Conservation (phyloP, 1,139 yeast species). For the Candida sp. region DNA sequence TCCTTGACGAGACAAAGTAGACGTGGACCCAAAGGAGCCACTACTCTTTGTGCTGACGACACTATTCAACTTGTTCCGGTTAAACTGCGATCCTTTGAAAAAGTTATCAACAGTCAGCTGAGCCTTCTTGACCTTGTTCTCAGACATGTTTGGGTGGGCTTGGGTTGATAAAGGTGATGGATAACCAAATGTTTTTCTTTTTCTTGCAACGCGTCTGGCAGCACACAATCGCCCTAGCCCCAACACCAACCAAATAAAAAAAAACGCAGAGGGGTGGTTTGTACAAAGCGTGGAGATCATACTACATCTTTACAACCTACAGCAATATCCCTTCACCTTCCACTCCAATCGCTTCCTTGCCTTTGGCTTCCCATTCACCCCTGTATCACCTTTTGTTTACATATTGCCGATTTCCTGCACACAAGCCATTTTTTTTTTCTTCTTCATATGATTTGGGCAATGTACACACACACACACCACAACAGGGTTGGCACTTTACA, state of each 20-base stretch:
- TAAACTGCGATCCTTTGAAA: not conserved
- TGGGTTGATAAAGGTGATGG: not conserved
- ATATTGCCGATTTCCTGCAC: not conserved
- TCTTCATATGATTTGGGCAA: not conserved
- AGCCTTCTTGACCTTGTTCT: not conserved
- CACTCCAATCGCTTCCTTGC: too few species aligned
- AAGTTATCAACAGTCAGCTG: not conserved
- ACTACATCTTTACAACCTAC: too few species aligned
- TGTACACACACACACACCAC: not conserved
- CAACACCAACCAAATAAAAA: too few species aligned
- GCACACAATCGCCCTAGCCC: too few species aligned
- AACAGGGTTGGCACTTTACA: not conserved
- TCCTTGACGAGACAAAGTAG: not conserved
- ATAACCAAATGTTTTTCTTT: too few species aligned
- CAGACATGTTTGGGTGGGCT: not conserved
- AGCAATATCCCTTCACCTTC: too few species aligned
- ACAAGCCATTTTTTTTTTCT: not conserved
- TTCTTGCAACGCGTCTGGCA: not conserved
- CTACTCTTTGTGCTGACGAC: not conserved
- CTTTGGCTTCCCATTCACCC: not conserved
- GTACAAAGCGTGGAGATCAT: too few species aligned
- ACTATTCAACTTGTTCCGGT: not conserved
- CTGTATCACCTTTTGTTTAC: not conserved
- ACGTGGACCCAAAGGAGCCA: not conserved
- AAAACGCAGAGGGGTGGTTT: too few species aligned